A percentile compares a stretch with the other conserved stretches of the same genome.
These are phyloP conservation scores for Amanita jacksonii DNA, from an alignment of 768 basidiomycete genomes.

Conservation along the genomic window DNA sequence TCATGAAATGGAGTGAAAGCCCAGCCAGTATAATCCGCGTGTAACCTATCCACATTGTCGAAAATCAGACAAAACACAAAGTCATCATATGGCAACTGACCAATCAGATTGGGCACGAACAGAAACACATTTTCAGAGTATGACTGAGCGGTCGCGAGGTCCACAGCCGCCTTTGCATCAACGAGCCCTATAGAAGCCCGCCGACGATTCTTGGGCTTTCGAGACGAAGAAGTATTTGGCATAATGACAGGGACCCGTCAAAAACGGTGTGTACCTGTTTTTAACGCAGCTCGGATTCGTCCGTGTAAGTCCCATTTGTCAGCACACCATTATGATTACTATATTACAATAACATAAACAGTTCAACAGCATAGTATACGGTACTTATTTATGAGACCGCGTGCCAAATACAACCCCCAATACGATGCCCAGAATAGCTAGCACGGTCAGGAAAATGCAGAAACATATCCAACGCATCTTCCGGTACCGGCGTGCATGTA, in stretches of 20 bases:
- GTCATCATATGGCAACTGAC: slow-evolving; percentile 24
- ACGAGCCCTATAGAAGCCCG: slow-evolving; percentile 60
- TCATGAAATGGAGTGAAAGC: slow-evolving; percentile 86
- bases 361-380: too few species aligned
- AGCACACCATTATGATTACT: neutral
- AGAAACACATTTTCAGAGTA: slow-evolving; percentile 96
- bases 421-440: slow-evolving; percentile 48
- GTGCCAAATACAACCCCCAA: slow-evolving; percentile 31
- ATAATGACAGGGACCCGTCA: slow-evolving; percentile 6
- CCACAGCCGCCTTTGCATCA: slow-evolving; percentile 79
- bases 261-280: slow-evolving; percentile 9
- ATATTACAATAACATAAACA: neutral
- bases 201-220: slow-evolving; percentile 25
- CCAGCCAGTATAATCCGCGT: slow-evolving; percentile 85
- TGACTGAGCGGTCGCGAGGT: slow-evolving; percentile 76
- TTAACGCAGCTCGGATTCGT: slow-evolving; percentile 8
- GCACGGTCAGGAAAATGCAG: slow-evolving; percentile 43
- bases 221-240: slow-evolving; percentile 5
- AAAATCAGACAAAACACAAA: slow-evolving; percentile 11
- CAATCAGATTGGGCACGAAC: slow-evolving; percentile 95
- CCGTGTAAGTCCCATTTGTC: slow-evolving; percentile 1
- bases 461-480: slow-evolving; percentile 87
- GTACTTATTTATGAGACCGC: neutral
- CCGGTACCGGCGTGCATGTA: slow-evolving; percentile 52
- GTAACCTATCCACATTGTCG: slow-evolving; percentile 51